phyloP scores from a whole-genome alignment of 1,284 basidiomycete genomes.

The Pisolithus thermaeus region DNA sequence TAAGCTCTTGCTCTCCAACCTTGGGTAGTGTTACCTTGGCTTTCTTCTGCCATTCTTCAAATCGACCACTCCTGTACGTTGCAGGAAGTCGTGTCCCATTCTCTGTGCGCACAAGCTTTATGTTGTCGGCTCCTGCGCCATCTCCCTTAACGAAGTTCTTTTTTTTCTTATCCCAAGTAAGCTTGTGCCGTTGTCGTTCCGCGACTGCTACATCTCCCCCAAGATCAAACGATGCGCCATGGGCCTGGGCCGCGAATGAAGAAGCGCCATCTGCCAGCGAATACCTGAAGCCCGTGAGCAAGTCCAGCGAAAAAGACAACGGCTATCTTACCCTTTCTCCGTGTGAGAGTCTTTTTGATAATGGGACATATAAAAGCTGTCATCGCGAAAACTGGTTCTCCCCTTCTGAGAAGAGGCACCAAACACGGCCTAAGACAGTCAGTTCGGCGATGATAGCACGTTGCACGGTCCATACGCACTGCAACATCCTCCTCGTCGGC shows the following conservation, averaged over 20 bases:
- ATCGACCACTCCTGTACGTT: slow-evolving; percentile 88
- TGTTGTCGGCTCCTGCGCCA: slow-evolving; percentile 84
- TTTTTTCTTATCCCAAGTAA: slow-evolving; percentile 94
- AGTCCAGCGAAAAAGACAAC: not conserved
- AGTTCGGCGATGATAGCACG: slow-evolving; percentile 6
- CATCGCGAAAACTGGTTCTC: slow-evolving; percentile 62
- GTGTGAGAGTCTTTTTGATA: slow-evolving; percentile 80
- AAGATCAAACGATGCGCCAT: slow-evolving; percentile 78
- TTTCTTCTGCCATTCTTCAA: slow-evolving; percentile 92
- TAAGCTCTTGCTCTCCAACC: slow-evolving; percentile 65
- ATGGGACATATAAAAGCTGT: slow-evolving; percentile 89
- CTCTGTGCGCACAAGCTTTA: slow-evolving; percentile 93
- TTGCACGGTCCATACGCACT: slow-evolving; percentile 36
- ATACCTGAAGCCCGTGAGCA: slow-evolving; percentile 49
- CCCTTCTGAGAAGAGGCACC: slow-evolving; percentile 45
- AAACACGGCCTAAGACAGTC: slow-evolving; percentile 61
- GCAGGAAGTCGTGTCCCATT: slow-evolving; percentile 91
- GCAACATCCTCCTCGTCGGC: slow-evolving; percentile 74
- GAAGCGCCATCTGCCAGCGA: slow-evolving; percentile 79
- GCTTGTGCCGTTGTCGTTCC: slow-evolving; percentile 57
- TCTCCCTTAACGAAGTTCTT: slow-evolving; percentile 90
- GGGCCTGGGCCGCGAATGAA: slow-evolving; percentile 82
- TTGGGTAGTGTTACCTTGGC: slow-evolving; percentile 67
- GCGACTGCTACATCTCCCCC: slow-evolving; percentile 64
- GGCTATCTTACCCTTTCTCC: slow-evolving; percentile 74